Evolutionary conservation across 2,329 filamentous ascomycete species (phyloP), one percentile per base, ranked within the genome.

Genomic region (Colletotrichum sp.): DNA sequence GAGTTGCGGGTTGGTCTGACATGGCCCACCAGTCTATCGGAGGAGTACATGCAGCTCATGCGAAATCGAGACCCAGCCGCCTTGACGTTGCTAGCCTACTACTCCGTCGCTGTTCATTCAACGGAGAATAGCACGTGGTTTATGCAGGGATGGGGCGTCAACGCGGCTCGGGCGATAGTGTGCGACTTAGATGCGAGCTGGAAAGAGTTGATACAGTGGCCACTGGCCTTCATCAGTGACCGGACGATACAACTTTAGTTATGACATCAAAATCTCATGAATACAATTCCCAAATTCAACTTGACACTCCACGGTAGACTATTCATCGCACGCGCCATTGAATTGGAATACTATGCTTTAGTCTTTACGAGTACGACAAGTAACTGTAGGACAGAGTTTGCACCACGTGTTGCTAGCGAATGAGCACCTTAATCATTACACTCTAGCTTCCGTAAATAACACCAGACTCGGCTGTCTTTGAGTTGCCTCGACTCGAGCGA

Each of bases 1-100:
- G 80, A 80, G 73, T 66, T 80, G 55, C 75, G 80, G 16, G 71
- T 80, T 32, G 70, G 75, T 32, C 70, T 77, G 15, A 73, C 75
- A 16, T 81, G 80, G 80, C 79, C 80, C 18, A 80, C 78, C 61
- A 70, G 73, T 26, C 66, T 79, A 4, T 77, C 78, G 1, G 78
- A 79, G n/a, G 77, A 72, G 43, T 80, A 76, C 72, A 76, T 80
- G 34, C 60, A 75, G 34, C 62, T 81, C 52, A 52, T 80, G 48
- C 56, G 75, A 16, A 70, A 78, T 30, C 65, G 77, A 7, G 75
- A 78, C 34, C 75, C 79, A 8, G 71, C 71, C 2, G 78, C 78
- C 13, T 67, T 80, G 43, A 70, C 77, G 15, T 64, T 80, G 12
- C 70, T 80, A 16, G 76, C 76, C n/a, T 76, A 77, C 65, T 81